phyloP scores from a whole-genome alignment of 75 land plant genomes.

The Picea sitchensis region DNA sequence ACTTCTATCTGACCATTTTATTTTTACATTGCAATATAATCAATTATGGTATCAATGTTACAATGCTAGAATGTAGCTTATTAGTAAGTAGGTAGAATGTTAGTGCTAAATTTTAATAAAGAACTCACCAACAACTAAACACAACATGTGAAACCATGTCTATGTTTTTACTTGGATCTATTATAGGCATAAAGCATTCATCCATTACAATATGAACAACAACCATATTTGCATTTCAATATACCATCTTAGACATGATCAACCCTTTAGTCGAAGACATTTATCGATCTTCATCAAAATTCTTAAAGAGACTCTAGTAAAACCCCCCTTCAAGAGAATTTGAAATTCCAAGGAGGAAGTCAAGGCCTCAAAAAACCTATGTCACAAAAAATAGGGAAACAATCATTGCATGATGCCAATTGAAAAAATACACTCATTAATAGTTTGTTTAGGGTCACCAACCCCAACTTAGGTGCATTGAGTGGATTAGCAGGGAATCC shows the following conservation, averaged over 20 bases:
- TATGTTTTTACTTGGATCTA: slow-evolving; percentile 68
- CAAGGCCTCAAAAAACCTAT: slow-evolving; percentile 47
- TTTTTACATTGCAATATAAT: background rate
- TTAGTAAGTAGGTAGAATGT: too few relatives aligned
- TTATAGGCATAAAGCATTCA: slow-evolving; percentile 90
- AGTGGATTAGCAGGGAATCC: too few relatives aligned
- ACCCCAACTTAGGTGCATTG: too few relatives aligned
- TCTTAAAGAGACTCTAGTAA: slow-evolving; percentile 42
- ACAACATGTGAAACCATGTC: slow-evolving; percentile 71
- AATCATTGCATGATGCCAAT: too few relatives aligned
- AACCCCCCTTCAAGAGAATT: slow-evolving; percentile 54
- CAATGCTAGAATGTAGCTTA: background rate
- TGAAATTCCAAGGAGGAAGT: slow-evolving; percentile 47
- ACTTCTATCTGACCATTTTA: background rate
- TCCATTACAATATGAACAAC: slow-evolving; percentile 86
- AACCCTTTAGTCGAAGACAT: background rate
- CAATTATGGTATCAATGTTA: background rate
- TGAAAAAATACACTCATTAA: too few relatives aligned
- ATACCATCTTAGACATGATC: slow-evolving; percentile 31
- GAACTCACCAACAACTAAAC: slow-evolving; percentile 75
- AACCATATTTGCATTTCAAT: slow-evolving; percentile 70
- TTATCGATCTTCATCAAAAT: slow-evolving; percentile 27
- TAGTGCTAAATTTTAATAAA: too few relatives aligned
- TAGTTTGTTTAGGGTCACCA: too few relatives aligned
- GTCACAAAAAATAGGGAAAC: background rate